Conservation (phyloP, 495 filamentous ascomycete genomes). For the Acidiella bohemica region DNA sequence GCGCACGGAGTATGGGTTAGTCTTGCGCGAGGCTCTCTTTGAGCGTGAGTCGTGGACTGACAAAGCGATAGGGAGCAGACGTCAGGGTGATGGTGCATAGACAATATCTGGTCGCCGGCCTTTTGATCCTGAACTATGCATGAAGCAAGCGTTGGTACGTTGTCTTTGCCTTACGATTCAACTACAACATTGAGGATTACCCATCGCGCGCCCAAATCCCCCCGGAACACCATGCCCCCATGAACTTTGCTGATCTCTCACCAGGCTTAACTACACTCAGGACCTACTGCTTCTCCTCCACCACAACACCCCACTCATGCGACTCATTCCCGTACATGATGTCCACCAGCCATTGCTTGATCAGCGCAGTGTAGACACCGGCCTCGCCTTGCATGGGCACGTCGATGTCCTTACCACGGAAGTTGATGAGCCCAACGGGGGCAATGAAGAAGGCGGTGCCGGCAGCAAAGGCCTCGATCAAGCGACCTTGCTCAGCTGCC, state of each 20-base stretch:
- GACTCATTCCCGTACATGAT: constrained; percentile 79
- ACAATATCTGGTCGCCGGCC: too few species aligned
- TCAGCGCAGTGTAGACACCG: constrained; percentile 48
- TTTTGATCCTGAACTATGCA: too few species aligned
- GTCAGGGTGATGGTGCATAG: constrained; percentile 2
- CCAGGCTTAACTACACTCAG: not conserved
- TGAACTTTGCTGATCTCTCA: too few species aligned
- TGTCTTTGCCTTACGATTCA: too few species aligned
- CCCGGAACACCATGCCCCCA: too few species aligned
- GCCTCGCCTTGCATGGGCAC: constrained; percentile 47
- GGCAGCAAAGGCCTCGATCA: constrained; percentile 73
- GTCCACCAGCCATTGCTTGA: constrained; percentile 66
- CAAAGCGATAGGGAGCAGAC: not conserved
- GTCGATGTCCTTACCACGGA: constrained; percentile 52
- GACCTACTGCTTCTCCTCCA: constrained; percentile 25
- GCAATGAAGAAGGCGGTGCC: constrained; percentile 86
- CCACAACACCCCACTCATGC: constrained; percentile 67
- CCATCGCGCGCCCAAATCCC: too few species aligned
- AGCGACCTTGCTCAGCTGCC: constrained; percentile 57
- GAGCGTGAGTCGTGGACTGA: too few species aligned
- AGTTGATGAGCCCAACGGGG: constrained; percentile 59
- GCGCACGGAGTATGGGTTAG: constrained; percentile 35
- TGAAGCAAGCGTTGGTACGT: too few species aligned
- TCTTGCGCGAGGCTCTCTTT: too few species aligned
- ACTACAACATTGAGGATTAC: too few species aligned